phyloP scores from a whole-genome alignment of 305 asterid species.

The Stenogyne calaminthoides region DNA sequence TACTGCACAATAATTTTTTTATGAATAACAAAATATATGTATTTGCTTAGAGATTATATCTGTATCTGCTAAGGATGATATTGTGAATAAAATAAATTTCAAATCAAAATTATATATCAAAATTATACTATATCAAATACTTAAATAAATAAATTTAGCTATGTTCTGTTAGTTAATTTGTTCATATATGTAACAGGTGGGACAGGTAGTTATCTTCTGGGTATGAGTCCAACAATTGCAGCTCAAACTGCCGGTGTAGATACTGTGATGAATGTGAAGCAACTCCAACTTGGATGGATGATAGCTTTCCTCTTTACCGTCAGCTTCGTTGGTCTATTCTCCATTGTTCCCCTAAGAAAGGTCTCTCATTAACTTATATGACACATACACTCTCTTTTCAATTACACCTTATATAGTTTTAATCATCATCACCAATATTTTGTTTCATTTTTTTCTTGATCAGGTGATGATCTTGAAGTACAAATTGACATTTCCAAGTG shows the following conservation, averaged over 20 bases:
- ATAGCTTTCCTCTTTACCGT: constrained; percentile 51
- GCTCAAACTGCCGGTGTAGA: constrained; percentile 47
- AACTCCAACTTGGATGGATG: constrained; percentile 59
- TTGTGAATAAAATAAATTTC: too few relatives aligned
- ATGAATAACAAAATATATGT: too few relatives aligned
- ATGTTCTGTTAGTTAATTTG: too few relatives aligned
- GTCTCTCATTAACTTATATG: constrained; percentile 18
- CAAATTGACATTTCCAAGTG: constrained; percentile 76
- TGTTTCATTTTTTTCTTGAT: neutral
- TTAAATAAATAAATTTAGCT: too few relatives aligned
- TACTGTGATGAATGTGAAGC: constrained; percentile 49
- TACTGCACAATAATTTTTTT: too few relatives aligned
- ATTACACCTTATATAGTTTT: neutral
- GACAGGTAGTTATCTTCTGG: constrained; percentile 62
- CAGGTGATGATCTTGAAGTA: constrained; percentile 71
- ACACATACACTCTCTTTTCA: neutral
- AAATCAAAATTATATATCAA: too few relatives aligned
- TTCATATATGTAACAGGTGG: constrained; percentile 39
- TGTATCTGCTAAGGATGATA: too few relatives aligned
- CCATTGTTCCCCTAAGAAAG: constrained; percentile 66
- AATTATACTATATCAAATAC: too few relatives aligned
- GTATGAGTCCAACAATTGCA: constrained; percentile 53
- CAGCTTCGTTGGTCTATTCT: constrained; percentile 71
- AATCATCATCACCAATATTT: neutral
- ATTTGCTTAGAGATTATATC: too few relatives aligned